A percentile compares a stretch with the other conserved stretches of the same genome.
Evolutionary conservation across 345 rosid species (phyloP).

Genomic region (Excoecaria agallocha): DNA sequence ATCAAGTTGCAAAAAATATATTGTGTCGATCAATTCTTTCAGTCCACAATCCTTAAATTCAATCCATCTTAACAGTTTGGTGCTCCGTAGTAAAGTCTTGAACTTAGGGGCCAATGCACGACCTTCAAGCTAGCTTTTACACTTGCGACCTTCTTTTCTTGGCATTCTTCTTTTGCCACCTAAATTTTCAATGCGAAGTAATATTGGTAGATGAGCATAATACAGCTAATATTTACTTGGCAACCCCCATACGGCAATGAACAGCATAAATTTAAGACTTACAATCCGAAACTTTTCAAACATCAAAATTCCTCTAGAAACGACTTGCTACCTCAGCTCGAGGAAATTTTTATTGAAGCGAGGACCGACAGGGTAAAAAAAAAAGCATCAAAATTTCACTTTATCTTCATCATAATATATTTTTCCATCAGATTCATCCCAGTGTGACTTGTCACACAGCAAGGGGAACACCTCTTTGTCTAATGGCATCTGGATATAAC

Average conservation of each 20-base stretch:
- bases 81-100: background rate
- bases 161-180: background rate
- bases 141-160: background rate
- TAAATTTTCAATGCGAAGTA: background rate
- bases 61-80: background rate
- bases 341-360: background rate
- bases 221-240: background rate
- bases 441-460: constrained; percentile 24
- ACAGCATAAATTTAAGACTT: background rate
- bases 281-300: background rate
- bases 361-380: background rate
- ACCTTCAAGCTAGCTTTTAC: background rate
- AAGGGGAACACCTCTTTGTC: constrained; percentile 18
- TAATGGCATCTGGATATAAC: constrained; percentile 20
- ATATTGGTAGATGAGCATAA: background rate
- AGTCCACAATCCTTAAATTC: background rate
- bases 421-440: constrained; percentile 21
- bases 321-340: background rate
- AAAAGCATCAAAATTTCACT: constrained; percentile 5
- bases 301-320: background rate
- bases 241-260: background rate
- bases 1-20: constrained; percentile 5
- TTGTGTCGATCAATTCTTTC: background rate
- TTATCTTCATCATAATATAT: background rate
- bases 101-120: background rate